phyloP scores from a whole-genome alignment of 1,284 basidiomycete species.

The Fomitopsis pinicola region DNA sequence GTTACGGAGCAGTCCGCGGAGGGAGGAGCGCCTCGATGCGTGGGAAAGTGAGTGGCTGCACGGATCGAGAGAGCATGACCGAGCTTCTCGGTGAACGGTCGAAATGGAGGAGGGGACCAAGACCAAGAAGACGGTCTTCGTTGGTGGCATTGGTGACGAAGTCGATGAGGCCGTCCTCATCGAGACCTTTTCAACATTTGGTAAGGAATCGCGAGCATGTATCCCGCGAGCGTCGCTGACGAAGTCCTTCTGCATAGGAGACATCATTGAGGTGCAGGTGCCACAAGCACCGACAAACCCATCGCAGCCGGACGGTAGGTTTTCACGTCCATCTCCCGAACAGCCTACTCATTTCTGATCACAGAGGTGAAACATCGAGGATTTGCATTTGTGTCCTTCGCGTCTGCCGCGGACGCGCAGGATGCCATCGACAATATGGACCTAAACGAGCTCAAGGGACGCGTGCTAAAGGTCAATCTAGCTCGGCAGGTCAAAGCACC shows the following conservation, averaged over 20 bases:
- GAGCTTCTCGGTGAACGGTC: slow-evolving; percentile 8
- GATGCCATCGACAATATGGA: slow-evolving; percentile 91
- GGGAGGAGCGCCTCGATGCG: background rate
- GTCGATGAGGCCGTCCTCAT: slow-evolving; percentile 66
- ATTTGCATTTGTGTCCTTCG: slow-evolving; percentile 77
- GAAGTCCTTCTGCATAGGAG: slow-evolving; percentile 41
- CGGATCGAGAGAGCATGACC: slow-evolving; percentile 11
- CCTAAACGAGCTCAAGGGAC: slow-evolving; percentile 71
- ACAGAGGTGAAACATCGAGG: slow-evolving; percentile 75
- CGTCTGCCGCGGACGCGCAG: slow-evolving; percentile 73
- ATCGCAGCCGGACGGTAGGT: slow-evolving; percentile 46
- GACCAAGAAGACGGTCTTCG: slow-evolving; percentile 75
- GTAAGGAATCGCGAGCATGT: slow-evolving; percentile 35
- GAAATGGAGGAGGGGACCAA: slow-evolving; percentile 77
- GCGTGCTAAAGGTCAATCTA: slow-evolving; percentile 73
- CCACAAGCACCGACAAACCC: slow-evolving; percentile 65
- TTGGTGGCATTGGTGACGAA: slow-evolving; percentile 74
- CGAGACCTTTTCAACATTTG: slow-evolving; percentile 74
- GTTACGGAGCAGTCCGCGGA: too few relatives aligned
- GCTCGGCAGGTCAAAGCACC: slow-evolving; percentile 70
- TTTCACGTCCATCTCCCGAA: slow-evolving; percentile 1
- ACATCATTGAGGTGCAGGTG: slow-evolving; percentile 77
- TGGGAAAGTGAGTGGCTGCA: slow-evolving; percentile 7
- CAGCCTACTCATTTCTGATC: background rate
- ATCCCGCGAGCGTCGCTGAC: background rate